phyloP scores from a whole-genome alignment of 202 grass and related monocot genomes.

The Eragrostis tef region DNA sequence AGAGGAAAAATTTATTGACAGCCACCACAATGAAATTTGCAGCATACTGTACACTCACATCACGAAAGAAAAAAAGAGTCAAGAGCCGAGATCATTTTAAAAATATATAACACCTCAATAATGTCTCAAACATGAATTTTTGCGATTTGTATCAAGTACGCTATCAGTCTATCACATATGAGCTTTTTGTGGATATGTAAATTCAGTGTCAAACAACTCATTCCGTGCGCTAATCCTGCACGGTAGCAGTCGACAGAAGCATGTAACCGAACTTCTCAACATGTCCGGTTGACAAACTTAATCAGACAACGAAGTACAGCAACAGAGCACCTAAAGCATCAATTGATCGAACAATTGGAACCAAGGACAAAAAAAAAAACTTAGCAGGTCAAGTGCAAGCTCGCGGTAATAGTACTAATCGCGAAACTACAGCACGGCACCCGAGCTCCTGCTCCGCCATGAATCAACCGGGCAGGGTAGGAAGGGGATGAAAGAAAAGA shows the following conservation, averaged over 20 bases:
- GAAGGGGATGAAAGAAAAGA: neutral
- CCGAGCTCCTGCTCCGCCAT: neutral
- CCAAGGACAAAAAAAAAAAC: constrained; percentile 15
- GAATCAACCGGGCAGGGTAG: neutral
- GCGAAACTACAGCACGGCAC: constrained; percentile 9
- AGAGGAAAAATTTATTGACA: neutral
- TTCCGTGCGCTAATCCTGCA: neutral
- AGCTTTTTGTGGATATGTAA: neutral
- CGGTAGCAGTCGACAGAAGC: constrained; percentile 15
- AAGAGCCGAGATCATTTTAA: no score
- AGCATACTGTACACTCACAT: neutral
- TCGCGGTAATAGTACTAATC: constrained; percentile 19
- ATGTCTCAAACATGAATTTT: neutral
- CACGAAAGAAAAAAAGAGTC: neutral
- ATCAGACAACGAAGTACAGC: constrained; percentile 4
- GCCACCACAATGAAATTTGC: neutral
- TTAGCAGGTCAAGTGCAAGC: neutral
- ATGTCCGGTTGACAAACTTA: neutral
- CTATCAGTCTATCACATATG: neutral
- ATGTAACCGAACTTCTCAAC: constrained; percentile 20
- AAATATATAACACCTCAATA: no score
- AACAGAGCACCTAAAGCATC: constrained; percentile 6
- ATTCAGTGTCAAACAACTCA: neutral
- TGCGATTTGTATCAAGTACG: neutral
- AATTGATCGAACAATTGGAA: neutral